Percentiles rank a stretch among this genome's conserved stretches.
Conservation (phyloP, 345 rosid genomes). For the Melastoma malabathricum region DNA sequence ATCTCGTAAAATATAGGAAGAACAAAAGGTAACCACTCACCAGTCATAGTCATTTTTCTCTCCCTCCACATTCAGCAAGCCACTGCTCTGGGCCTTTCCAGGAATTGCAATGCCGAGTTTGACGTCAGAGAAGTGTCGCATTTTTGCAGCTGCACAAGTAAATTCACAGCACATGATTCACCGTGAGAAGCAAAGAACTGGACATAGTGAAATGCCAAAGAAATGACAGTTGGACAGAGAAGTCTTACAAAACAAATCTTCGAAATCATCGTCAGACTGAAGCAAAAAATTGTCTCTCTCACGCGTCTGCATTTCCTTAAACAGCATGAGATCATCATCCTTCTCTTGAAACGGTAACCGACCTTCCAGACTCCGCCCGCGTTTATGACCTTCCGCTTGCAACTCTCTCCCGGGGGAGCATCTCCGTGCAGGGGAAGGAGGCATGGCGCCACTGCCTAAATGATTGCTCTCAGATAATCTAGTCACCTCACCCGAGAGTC, state of each 20-base stretch:
- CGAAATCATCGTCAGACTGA: slow-evolving; percentile 61
- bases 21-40: slow-evolving; percentile 22
- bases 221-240: background rate
- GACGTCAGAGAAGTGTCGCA: slow-evolving; percentile 69
- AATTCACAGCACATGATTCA: background rate
- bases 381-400: slow-evolving; percentile 45
- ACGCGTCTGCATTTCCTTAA: slow-evolving; percentile 75
- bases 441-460: slow-evolving; percentile 33
- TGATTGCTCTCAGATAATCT: background rate
- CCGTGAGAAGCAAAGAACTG: slow-evolving; percentile 1
- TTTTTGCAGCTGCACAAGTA: slow-evolving; percentile 46
- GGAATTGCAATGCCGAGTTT: slow-evolving; percentile 61
- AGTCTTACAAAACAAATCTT: slow-evolving; percentile 75
- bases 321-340: slow-evolving; percentile 83
- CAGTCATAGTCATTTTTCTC: slow-evolving; percentile 98
- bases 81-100: slow-evolving; percentile 79
- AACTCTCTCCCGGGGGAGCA: slow-evolving; percentile 67
- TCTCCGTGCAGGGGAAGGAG: slow-evolving; percentile 78
- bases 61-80: slow-evolving; percentile 66
- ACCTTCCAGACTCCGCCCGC: slow-evolving; percentile 68
- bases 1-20: no score
- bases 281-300: slow-evolving; percentile 84
- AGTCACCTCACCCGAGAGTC: background rate
- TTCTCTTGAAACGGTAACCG: slow-evolving; percentile 47
- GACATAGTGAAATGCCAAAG: no score